Percentiles rank a stretch among this genome's conserved stretches.
Conservation (phyloP, 2,329 filamentous ascomycete genomes). For the Trichoderma endophyticum region DNA sequence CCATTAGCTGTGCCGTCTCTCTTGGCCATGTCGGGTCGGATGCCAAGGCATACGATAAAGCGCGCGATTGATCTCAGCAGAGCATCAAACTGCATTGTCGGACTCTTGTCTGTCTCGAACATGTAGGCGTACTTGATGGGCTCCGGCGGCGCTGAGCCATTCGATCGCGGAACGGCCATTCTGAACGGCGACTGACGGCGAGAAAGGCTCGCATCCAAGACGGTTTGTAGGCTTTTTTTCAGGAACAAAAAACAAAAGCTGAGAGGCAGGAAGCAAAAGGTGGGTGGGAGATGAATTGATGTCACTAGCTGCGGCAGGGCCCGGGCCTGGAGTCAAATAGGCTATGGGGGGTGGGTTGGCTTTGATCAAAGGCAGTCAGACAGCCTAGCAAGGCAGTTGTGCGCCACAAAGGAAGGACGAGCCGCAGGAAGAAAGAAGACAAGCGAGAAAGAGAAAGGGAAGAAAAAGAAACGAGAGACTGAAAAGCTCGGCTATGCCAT, state of each 20-base stretch:
- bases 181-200: slow-evolving; percentile 3
- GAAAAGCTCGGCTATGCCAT: neutral
- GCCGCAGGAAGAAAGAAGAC: neutral
- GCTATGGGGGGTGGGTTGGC: neutral
- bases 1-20: slow-evolving; percentile 20
- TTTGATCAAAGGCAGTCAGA: neutral
- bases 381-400: neutral
- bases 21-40: neutral
- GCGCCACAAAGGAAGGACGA: neutral
- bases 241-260: neutral
- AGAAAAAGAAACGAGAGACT: neutral
- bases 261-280: neutral
- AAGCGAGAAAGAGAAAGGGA: neutral
- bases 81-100: slow-evolving; percentile 64
- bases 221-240: neutral
- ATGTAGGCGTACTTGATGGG: slow-evolving; percentile 59
- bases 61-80: slow-evolving; percentile 66
- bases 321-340: slow-evolving; percentile 5
- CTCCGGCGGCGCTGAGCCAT: slow-evolving; percentile 25
- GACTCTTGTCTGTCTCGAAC: slow-evolving; percentile 64
- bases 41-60: slow-evolving; percentile 59
- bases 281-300: slow-evolving; percentile 12
- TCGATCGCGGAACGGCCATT: slow-evolving; percentile 26
- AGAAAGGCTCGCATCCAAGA: slow-evolving; percentile 15
- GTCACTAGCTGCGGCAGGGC: slow-evolving; percentile 17